Evolutionary conservation across 305 asterid genomes (phyloP), one percentile per base, ranked within the genome.

Genomic region (Fraxinus xanthoxyloides): DNA sequence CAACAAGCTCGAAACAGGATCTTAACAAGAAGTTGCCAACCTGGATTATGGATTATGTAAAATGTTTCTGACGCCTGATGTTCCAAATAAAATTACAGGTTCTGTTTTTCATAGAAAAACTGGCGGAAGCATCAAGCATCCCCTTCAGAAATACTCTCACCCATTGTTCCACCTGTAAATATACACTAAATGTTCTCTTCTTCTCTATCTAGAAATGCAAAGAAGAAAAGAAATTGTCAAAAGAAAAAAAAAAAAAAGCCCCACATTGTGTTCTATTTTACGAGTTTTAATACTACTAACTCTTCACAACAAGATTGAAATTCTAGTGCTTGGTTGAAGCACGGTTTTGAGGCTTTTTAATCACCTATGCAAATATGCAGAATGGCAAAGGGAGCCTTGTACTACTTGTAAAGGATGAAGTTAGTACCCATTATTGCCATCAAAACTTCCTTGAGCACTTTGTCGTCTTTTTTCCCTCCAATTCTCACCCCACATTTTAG

Each of bases 401-500:
- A 51, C 4, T 7, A 26, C 72, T 65, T n/a, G 3, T 23, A 13
- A 26, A 80, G 72, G 31, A 15, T 23, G 12, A 26, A 80, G 76
- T 43, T 34, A 10, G 85, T 77, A 80, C 80, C 85, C 87, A n/a
- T 87, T 88, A 77, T 78, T 82, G 69, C 82, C 89, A 81, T 88
- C 90, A 83, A 83, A 87, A 86, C 86, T 84, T 38, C 90, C 90
- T 76, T 80, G 84, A 5, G 72, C 87, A 73, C 75, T 84, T 78
- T 87, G 92, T 26, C 84, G 84, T 43, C 77, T 65, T n/a, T 88
- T 87, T 32, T 88, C 88, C 5, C 89, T 32, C 89, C 90, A 91
- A 78, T 88, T 90, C 75, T 92, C 93, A 4, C 95, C 97, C 97
- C 97, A 92, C 93, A 93, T 87, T 85, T 93, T 93, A 28, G 96